Evolutionary conservation across 768 basidiomycete genomes (phyloP).

Genomic region (Lentinula edodes): DNA sequence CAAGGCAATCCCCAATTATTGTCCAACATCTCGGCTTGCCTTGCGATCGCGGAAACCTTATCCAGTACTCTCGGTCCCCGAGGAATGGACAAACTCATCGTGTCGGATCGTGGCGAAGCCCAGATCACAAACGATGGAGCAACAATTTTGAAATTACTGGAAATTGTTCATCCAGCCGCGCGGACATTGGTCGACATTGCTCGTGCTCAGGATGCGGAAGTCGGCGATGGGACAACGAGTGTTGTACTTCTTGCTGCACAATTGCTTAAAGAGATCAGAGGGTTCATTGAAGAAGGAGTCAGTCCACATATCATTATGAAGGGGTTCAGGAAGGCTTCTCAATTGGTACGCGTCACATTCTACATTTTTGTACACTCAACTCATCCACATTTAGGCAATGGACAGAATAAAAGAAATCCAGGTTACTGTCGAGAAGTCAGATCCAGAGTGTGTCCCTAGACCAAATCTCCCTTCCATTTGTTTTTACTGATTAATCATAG

Average conservation of each 20-base stretch:
- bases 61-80: slow-evolving; percentile 94
- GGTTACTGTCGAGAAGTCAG: slow-evolving; percentile 81
- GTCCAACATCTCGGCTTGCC: slow-evolving; percentile 95
- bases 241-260: slow-evolving; percentile 94
- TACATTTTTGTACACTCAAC: neutral
- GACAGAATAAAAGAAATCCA: slow-evolving; percentile 88
- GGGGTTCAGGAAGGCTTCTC: slow-evolving; percentile 83
- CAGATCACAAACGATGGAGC: slow-evolving; percentile 99
- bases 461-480: neutral
- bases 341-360: slow-evolving; percentile 55
- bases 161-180: slow-evolving; percentile 97
- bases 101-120: slow-evolving; percentile 88
- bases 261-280: slow-evolving; percentile 85
- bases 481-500: slow-evolving; percentile 34
- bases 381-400: slow-evolving; percentile 51
- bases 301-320: slow-evolving; percentile 98
- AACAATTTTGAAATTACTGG: slow-evolving; percentile 94
- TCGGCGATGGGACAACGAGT: slow-evolving; percentile 96
- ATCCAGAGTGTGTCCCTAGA: slow-evolving; percentile 67
- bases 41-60: slow-evolving; percentile 87
- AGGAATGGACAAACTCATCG: slow-evolving; percentile 99
- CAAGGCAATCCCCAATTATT: slow-evolving; percentile 90
- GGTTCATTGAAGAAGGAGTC: slow-evolving; percentile 93
- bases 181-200: slow-evolving; percentile 98
- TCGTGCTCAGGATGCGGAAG: slow-evolving; percentile 96